These are phyloP conservation scores for Leccinum subgranulosum DNA, from an alignment of 768 basidiomycete genomes.

Conservation along the genomic window DNA sequence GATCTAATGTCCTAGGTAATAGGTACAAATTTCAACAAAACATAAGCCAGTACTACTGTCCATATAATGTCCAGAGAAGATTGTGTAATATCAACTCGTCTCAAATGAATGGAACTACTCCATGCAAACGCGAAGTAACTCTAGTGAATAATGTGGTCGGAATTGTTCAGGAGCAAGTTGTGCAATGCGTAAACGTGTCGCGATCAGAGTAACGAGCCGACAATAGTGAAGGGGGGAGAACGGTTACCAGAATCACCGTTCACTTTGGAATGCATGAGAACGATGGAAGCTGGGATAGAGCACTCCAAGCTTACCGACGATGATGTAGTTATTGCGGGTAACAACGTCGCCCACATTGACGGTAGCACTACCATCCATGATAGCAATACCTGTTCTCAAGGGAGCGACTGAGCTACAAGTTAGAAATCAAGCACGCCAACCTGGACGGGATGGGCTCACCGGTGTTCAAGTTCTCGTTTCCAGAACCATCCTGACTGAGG, in stretches of 20 bases:
- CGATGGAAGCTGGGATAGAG: not conserved
- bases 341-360: slow-evolving; percentile 44
- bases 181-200: not conserved
- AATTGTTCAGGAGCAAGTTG: not conserved
- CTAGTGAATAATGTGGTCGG: not conserved
- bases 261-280: slow-evolving; percentile 36
- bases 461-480: slow-evolving; percentile 45
- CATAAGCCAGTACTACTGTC: slow-evolving; percentile 10
- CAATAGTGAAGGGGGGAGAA: slow-evolving; percentile 58
- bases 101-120: slow-evolving; percentile 4
- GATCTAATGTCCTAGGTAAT: not conserved
- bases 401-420: slow-evolving; percentile 44
- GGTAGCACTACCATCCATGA: slow-evolving; percentile 41
- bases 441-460: slow-evolving; percentile 32
- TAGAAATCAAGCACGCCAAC: not conserved
- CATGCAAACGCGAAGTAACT: not conserved
- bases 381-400: slow-evolving; percentile 52
- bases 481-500: slow-evolving; percentile 22
- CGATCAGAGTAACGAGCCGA: not conserved
- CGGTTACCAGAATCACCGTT: slow-evolving; percentile 67
- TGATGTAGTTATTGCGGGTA: slow-evolving; percentile 48
- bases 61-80: slow-evolving; percentile 11
- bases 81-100: not conserved
- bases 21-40: not conserved
- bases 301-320: slow-evolving; percentile 51